Conservation (phyloP, 768 basidiomycete species). For the Mrakia gelida region DNA sequence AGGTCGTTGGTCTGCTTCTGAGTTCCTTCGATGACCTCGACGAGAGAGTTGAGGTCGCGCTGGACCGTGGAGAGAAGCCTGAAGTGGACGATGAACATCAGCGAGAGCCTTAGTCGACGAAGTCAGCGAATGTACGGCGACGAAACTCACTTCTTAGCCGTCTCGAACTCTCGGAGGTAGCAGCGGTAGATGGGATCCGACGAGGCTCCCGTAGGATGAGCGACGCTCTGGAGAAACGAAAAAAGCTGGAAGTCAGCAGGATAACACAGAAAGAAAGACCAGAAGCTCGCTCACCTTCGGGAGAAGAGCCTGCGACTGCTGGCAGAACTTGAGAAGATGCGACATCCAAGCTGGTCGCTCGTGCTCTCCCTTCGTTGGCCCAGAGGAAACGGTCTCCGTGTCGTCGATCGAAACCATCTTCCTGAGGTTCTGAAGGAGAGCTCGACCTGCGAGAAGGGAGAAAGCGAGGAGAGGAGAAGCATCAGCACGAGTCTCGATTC, state of each 20-base stretch:
- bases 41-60: slow-evolving; percentile 73
- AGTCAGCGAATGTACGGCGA: background rate
- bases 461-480: background rate
- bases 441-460: slow-evolving; percentile 56
- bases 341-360: slow-evolving; percentile 95
- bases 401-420: slow-evolving; percentile 91
- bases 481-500: background rate
- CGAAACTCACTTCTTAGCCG: slow-evolving; percentile 49
- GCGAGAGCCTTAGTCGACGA: background rate
- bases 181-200: slow-evolving; percentile 80
- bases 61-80: slow-evolving; percentile 74
- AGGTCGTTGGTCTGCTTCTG: slow-evolving; percentile 95
- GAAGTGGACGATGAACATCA: slow-evolving; percentile 35
- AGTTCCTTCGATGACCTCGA: slow-evolving; percentile 76
- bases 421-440: slow-evolving; percentile 76
- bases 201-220: slow-evolving; percentile 60
- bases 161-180: slow-evolving; percentile 79
- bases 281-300: slow-evolving; percentile 58
- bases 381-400: slow-evolving; percentile 52
- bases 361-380: slow-evolving; percentile 51
- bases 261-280: background rate
- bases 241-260: slow-evolving; percentile 27
- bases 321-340: slow-evolving; percentile 69
- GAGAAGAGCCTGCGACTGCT: slow-evolving; percentile 72
- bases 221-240: slow-evolving; percentile 54